phyloP scores from a whole-genome alignment of 768 basidiomycete genomes.

The Trametes maxima region DNA sequence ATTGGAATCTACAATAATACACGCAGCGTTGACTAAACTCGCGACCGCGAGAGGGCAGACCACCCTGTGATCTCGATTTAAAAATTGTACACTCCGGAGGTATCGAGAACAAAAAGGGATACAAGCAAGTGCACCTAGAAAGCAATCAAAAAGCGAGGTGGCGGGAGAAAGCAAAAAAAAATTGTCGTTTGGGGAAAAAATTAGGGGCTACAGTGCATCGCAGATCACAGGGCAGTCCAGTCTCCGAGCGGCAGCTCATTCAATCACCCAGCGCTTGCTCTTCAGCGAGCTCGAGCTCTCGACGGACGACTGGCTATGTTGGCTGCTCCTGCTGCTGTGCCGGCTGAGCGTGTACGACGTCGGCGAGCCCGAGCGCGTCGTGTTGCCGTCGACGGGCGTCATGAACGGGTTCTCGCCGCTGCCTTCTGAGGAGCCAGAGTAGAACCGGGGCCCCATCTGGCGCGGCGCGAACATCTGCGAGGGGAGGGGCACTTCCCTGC shows the following conservation, averaged over 20 bases:
- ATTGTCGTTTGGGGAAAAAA: slow-evolving; percentile 8
- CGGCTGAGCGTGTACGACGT: slow-evolving; percentile 30
- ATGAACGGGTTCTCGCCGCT: slow-evolving; percentile 43
- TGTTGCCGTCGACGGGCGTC: slow-evolving; percentile 15
- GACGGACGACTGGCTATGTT: slow-evolving; percentile 39
- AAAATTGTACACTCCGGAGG: slow-evolving; percentile 4
- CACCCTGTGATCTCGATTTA: slow-evolving; percentile 4
- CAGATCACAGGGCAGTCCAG: neutral
- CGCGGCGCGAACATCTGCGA: slow-evolving; percentile 42
- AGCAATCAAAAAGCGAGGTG: neutral
- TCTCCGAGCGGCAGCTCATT: slow-evolving; percentile 38
- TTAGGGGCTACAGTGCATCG: neutral
- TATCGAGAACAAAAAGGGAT: slow-evolving; percentile 3
- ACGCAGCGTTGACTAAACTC: slow-evolving; percentile 10
- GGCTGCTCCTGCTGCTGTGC: slow-evolving; percentile 42
- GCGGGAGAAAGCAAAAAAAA: neutral
- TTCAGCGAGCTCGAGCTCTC: slow-evolving; percentile 26
- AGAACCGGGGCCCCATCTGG: slow-evolving; percentile 52
- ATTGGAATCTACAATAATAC: slow-evolving; percentile 24
- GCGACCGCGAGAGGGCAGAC: neutral
- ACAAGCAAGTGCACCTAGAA: slow-evolving; percentile 1
- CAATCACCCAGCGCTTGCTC: slow-evolving; percentile 55
- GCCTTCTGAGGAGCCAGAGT: slow-evolving; percentile 21
- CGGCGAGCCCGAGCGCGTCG: neutral
- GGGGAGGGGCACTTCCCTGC: slow-evolving; percentile 39